Evolutionary conservation across 1,284 basidiomycete species (phyloP).

Genomic region (Ganoderma lucidum): DNA sequence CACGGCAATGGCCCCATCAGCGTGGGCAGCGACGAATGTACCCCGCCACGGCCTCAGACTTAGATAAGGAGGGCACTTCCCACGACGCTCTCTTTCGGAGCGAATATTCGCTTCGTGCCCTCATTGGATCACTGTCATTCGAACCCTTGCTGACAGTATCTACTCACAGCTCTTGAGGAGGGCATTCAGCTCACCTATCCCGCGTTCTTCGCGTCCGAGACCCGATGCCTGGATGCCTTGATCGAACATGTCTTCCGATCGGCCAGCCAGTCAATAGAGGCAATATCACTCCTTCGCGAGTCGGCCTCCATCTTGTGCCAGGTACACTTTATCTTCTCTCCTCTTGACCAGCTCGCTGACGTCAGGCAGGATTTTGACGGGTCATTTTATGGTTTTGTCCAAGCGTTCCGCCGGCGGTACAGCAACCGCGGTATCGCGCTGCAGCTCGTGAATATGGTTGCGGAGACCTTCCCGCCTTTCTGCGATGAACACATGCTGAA

Average conservation of each 20-base stretch:
- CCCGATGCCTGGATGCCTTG: slow-evolving; percentile 68
- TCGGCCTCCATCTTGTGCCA: slow-evolving; percentile 69
- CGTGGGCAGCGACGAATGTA: no score
- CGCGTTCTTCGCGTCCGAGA: slow-evolving; percentile 73
- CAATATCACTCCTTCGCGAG: slow-evolving; percentile 72
- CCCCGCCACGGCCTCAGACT: no score
- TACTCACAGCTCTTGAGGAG: slow-evolving; percentile 57
- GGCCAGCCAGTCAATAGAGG: slow-evolving; percentile 62
- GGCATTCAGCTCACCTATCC: slow-evolving; percentile 80
- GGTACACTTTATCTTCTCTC: slow-evolving; percentile 49
- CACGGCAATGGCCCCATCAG: no score
- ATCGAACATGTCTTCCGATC: slow-evolving; percentile 73
- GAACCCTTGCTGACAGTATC: no score
- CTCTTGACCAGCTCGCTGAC: neutral
- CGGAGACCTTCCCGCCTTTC: slow-evolving; percentile 77
- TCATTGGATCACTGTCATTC: no score
- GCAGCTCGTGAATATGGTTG: slow-evolving; percentile 75
- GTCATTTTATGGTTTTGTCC: slow-evolving; percentile 72
- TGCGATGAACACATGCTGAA: slow-evolving; percentile 70
- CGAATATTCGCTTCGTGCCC: no score
- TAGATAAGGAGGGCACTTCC: no score
- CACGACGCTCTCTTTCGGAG: no score
- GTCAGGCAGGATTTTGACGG: slow-evolving; percentile 66
- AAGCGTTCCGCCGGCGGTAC: slow-evolving; percentile 63
- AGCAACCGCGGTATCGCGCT: slow-evolving; percentile 67